A percentile compares a stretch with the other conserved stretches of the same genome.
Evolutionary conservation across 2,329 filamentous ascomycete species (phyloP).

Genomic region (Stagonosporopsis vannaccii): DNA sequence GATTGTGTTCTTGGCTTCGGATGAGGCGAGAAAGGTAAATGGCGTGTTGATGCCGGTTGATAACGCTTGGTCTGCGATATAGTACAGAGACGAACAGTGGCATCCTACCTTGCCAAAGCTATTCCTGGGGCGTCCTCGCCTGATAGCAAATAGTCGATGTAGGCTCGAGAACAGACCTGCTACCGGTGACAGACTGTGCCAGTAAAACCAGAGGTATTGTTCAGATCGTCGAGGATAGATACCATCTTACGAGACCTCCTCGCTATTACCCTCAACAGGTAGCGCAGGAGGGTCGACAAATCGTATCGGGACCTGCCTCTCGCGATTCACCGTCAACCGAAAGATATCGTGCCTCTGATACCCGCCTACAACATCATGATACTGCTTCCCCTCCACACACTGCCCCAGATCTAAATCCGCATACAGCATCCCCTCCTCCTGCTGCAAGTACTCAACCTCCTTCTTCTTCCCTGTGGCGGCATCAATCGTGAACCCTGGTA

Average conservation of each 20-base stretch:
- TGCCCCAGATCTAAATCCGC: conserved; percentile 59
- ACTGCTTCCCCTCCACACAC: conserved; percentile 65
- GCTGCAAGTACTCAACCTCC: conserved; percentile 51
- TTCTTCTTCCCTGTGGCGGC: conserved; percentile 24
- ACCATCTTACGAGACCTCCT: neutral
- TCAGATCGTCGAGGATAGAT: neutral
- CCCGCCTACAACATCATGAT: conserved; percentile 63
- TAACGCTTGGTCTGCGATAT: conserved; percentile 40
- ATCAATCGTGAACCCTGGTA: conserved; percentile 51
- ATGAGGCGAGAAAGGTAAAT: conserved; percentile 37
- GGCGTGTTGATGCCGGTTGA: conserved; percentile 38
- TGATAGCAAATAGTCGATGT: neutral
- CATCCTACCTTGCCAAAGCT: neutral
- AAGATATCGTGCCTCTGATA: conserved; percentile 65
- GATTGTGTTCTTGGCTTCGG: conserved; percentile 36
- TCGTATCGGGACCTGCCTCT: conserved; percentile 43
- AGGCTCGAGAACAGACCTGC: too few species aligned
- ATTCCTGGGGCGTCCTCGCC: neutral
- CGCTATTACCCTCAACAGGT: neutral
- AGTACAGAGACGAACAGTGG: neutral
- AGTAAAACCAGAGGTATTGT: too few species aligned
- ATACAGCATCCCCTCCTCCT: conserved; percentile 60
- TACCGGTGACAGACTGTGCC: too few species aligned
- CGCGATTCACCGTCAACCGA: conserved; percentile 57
- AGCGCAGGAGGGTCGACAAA: conserved; percentile 7